Evolutionary conservation across 805 yeast genomes (phyloP).

Genomic region (Scheffersomyces amazonensis): DNA sequence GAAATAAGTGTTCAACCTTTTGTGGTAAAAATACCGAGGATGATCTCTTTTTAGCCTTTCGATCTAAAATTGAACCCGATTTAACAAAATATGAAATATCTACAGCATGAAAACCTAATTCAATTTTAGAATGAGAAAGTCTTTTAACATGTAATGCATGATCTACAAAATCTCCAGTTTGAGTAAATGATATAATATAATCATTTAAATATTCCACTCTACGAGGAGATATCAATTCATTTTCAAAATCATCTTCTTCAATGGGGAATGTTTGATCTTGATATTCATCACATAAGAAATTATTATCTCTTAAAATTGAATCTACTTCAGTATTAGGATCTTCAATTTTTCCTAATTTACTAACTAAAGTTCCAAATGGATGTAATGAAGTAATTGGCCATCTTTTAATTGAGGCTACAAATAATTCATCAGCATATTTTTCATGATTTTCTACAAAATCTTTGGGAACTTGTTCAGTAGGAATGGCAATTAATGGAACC

Average conservation of each 20-base stretch:
- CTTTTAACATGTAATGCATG: conserved; percentile 80
- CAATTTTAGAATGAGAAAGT: conserved; percentile 57
- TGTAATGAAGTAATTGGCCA: conserved; percentile 99
- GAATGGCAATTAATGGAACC: conserved; percentile 96
- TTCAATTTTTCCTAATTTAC: conserved; percentile 78
- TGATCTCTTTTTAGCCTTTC: conserved; percentile 87
- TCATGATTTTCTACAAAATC: conserved; percentile 94
- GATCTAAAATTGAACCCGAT: conserved; percentile 75
- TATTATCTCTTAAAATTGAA: conserved; percentile 84
- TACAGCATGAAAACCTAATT: conserved; percentile 80
- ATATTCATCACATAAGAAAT: conserved; percentile 79
- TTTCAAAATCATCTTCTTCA: conserved; percentile 15
- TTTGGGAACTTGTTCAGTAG: conserved; percentile 95
- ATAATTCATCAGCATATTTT: conserved; percentile 72
- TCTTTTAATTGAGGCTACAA: conserved; percentile 93
- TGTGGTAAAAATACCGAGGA: conserved; percentile 88
- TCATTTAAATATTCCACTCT: conserved; percentile 59
- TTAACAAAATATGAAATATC: conserved; percentile 74
- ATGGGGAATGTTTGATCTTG: conserved; percentile 39
- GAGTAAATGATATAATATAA: conserved; percentile 62
- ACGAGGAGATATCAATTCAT: conserved; percentile 27
- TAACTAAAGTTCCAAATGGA: conserved; percentile 93
- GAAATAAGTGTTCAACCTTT: conserved; percentile 63
- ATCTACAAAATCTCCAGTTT: conserved; percentile 59
- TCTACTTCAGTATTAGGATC: conserved; percentile 78